Evolutionary conservation across 2,329 filamentous ascomycete species (phyloP).

Genomic region (Nothopassalora personata): DNA sequence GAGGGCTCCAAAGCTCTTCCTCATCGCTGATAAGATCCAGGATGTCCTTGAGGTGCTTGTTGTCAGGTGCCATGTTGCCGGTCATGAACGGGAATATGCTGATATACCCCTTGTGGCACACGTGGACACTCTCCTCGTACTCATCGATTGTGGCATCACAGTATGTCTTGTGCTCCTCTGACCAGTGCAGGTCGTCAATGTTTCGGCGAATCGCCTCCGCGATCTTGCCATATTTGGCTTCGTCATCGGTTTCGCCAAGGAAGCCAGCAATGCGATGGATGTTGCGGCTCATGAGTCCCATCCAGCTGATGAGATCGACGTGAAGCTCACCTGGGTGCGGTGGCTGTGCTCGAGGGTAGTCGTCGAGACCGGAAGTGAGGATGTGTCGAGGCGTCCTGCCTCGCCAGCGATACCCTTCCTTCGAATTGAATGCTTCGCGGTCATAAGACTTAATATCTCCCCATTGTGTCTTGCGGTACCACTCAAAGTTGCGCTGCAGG

Average conservation of each 20-base stretch:
- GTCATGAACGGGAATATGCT: constrained; percentile 88
- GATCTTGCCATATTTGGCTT: constrained; percentile 63
- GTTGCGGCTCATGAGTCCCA: constrained; percentile 92
- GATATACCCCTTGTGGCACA: constrained; percentile 96
- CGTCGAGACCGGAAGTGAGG: constrained; percentile 87
- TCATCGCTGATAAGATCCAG: constrained; percentile 75
- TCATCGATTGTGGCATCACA: constrained; percentile 95
- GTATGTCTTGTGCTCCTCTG: constrained; percentile 70
- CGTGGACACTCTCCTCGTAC: constrained; percentile 81
- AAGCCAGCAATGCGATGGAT: constrained; percentile 72
- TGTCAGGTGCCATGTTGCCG: constrained; percentile 69
- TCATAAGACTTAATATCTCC: constrained; percentile 91
- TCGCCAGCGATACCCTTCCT: constrained; percentile 92
- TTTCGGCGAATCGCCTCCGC: constrained; percentile 76
- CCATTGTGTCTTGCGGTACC: constrained; percentile 88
- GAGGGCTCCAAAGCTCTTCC: constrained; percentile 81
- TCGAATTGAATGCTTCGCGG: constrained; percentile 72
- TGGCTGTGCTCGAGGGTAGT: constrained; percentile 89
- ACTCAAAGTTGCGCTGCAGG: constrained; percentile 82
- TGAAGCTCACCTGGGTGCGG: constrained; percentile 95
- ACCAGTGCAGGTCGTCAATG: constrained; percentile 92
- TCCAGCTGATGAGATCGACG: constrained; percentile 90
- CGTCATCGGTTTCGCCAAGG: constrained; percentile 72
- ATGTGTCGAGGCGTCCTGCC: constrained; percentile 82
- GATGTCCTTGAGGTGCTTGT: constrained; percentile 66